A percentile compares a stretch with the other conserved stretches of the same genome.
Conservation (phyloP, 148 eudicot species). For the Vaccinium macrocarpon region DNA sequence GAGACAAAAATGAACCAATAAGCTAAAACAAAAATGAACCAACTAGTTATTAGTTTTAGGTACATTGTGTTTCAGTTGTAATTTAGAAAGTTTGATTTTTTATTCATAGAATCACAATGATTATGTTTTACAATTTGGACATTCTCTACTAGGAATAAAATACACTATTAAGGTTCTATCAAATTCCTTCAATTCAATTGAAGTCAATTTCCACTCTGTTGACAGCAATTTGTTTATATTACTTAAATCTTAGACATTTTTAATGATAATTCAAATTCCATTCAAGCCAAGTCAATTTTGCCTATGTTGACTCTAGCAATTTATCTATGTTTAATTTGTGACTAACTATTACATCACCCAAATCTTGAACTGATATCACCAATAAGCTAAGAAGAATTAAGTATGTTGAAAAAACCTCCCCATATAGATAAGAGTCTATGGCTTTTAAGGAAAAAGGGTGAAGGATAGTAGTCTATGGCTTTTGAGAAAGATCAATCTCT, state of each 20-base stretch:
- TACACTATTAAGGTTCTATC: constrained; percentile 7
- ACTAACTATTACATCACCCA: background rate
- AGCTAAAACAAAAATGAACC: no score
- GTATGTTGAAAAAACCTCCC: no score
- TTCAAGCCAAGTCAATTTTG: background rate
- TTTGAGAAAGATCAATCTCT: no score
- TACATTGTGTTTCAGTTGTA: background rate
- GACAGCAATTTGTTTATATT: background rate
- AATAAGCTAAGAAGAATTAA: no score
- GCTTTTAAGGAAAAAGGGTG: no score
- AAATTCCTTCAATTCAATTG: background rate
- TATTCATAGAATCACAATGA: background rate
- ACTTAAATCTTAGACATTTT: background rate
- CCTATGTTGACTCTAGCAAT: background rate
- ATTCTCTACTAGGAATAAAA: constrained; percentile 17
- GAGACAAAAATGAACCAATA: no score
- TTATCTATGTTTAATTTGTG: background rate
- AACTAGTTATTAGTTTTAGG: background rate
- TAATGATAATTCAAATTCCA: background rate
- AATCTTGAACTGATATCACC: constrained; percentile 5
- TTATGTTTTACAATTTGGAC: constrained; percentile 19
- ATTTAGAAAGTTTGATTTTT: background rate
- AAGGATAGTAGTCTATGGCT: no score
- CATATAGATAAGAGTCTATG: no score
- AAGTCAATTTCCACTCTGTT: background rate